These are phyloP conservation scores for Rubroshorea leprosula DNA, from an alignment of 345 rosid species.

Conservation along the genomic window DNA sequence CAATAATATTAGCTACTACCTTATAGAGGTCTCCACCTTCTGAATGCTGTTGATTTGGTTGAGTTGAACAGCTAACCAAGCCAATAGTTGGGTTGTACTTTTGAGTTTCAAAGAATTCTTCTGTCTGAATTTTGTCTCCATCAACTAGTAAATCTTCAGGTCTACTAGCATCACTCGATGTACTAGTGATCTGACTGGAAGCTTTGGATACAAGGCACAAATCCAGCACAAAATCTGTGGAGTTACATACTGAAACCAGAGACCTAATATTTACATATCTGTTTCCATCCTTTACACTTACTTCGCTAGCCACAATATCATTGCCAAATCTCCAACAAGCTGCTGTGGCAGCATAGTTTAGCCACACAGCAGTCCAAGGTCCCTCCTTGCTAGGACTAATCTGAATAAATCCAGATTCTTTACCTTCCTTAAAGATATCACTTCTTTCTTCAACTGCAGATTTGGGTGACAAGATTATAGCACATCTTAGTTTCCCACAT, in stretches of 20 bases:
- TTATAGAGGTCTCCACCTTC: constrained; percentile 20
- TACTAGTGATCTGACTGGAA: constrained; percentile 20
- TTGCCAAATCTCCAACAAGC: constrained; percentile 93
- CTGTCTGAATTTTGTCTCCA: constrained; percentile 26
- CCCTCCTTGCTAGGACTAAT: constrained; percentile 88
- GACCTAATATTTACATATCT: constrained; percentile 84
- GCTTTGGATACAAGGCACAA: constrained; percentile 55
- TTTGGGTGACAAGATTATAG: constrained; percentile 52
- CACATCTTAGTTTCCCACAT: constrained; percentile 67
- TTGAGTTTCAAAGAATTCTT: constrained; percentile 49
- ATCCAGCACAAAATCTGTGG: constrained; percentile 61
- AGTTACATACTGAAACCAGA: constrained; percentile 71
- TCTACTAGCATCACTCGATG: constrained; percentile 21
- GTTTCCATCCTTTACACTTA: constrained; percentile 69
- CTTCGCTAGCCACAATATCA: constrained; percentile 94
- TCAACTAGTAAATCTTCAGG: constrained; percentile 27
- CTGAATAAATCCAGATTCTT: constrained; percentile 78
- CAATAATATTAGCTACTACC: constrained; percentile 17
- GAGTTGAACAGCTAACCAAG: constrained; percentile 39
- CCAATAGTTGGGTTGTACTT: constrained; percentile 38
- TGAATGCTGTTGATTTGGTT: constrained; percentile 15
- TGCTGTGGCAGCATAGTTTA: constrained; percentile 96
- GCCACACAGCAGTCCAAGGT: constrained; percentile 95
- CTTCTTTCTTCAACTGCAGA: constrained; percentile 41
- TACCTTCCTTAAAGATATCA: constrained; percentile 25